Evolutionary conservation across 2,329 filamentous ascomycete species (phyloP).

Genomic region (Alternaria sp.): DNA sequence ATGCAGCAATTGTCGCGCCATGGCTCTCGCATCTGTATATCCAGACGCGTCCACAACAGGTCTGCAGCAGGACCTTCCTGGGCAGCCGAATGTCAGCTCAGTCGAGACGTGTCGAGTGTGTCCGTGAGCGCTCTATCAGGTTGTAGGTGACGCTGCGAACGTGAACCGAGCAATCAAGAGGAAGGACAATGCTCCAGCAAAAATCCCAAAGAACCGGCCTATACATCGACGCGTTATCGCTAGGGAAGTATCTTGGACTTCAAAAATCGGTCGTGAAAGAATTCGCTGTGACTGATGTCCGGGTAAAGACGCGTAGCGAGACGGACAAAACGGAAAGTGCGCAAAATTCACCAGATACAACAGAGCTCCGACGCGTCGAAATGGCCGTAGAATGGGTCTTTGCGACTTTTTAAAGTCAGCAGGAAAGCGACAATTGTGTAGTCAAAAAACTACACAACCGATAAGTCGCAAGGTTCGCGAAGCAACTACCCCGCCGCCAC

Average conservation of each 20-base stretch:
- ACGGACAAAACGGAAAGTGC: neutral
- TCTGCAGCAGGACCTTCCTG: neutral
- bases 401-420: neutral
- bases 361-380: neutral
- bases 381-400: neutral
- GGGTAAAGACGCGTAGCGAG: constrained; percentile 17
- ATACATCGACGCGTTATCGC: neutral
- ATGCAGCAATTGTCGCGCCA: neutral
- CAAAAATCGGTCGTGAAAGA: neutral
- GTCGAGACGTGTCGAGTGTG: neutral
- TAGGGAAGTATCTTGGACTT: neutral
- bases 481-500: constrained; percentile 25
- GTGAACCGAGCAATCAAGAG: neutral
- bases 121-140: neutral
- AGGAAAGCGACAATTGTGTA: neutral
- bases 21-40: neutral
- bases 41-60: neutral
- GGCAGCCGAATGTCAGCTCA: neutral
- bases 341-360: neutral
- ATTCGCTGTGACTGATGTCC: constrained; percentile 2
- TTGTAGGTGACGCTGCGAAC: neutral
- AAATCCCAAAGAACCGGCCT: neutral
- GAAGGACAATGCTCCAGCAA: neutral
- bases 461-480: neutral
- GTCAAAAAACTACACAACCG: neutral